Evolutionary conservation across 164 flowering plant genomes (phyloP), one percentile per base, ranked within the genome.

Genomic region (Magnolia sinica): DNA sequence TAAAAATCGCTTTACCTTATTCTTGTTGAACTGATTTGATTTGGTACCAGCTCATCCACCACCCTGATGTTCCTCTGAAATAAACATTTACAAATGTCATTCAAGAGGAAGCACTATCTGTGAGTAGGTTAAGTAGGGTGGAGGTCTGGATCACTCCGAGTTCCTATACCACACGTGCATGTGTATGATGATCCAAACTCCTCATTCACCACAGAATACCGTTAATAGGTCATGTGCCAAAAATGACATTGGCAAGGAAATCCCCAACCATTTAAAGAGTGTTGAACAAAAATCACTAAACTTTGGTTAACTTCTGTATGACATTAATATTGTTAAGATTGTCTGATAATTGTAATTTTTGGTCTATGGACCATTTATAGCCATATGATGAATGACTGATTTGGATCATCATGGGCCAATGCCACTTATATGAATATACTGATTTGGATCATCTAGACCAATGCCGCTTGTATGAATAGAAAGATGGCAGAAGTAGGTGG

Each of bases 1-100:
- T 50, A 0, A 13, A 70, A 68, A 68, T 68, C 45, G 13, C 2
- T 10, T 83, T 85, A 92, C 98, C 97, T 88, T 77, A 95, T 59
- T 85, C 94, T 81, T 0, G 98, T 88, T 23, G 98, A 95, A 79
- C 98, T 93, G 68, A 95, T 89, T 72, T 87, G 92, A 78, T 95
- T 93, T n/a, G 96, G 96, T 27, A 93, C 88, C 51, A 86, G 79
- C 75, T 93, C 96, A 82, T 92, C 97, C 52, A 91, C 95, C 31
- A 93, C 79, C 79, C 77, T 84, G 71, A 93, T 91, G 78, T 93
- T 92, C n/a, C 70, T 81, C 96, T 94, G 91, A 61, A 9, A 58
- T 16, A 55, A 55, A 8, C 18, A 55, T 37, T 37, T 37, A 37
- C 45, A 55, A 16, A 55, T 3, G 8, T 55, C 18, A 55, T 55